Evolutionary conservation across 148 eudicot species (phyloP).

Genomic region (Amaranthus hypochondriacus): DNA sequence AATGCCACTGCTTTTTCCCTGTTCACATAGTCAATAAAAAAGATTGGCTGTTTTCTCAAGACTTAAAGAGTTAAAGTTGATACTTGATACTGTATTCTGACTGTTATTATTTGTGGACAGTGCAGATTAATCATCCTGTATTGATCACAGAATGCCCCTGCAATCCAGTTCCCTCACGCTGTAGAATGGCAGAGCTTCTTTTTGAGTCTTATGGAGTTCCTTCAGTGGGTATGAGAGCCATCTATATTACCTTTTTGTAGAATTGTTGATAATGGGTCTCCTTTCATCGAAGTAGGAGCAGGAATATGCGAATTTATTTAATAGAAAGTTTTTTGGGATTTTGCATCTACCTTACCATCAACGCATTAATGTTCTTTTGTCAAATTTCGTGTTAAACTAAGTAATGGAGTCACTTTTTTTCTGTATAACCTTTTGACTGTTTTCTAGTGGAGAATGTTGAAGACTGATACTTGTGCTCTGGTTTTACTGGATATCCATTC

Average conservation of each 20-base stretch:
- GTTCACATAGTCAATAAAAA: background rate
- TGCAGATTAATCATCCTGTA: slow-evolving; percentile 89
- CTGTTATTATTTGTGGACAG: slow-evolving; percentile 40
- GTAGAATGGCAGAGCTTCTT: slow-evolving; percentile 97
- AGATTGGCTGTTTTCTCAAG: background rate
- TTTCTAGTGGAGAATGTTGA: background rate
- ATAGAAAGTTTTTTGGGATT: background rate
- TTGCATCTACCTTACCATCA: background rate
- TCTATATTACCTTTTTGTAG: background rate
- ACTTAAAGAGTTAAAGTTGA: slow-evolving; percentile 19
- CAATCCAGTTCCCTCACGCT: slow-evolving; percentile 87
- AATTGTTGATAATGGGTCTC: background rate
- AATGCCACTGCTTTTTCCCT: no score
- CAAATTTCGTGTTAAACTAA: background rate
- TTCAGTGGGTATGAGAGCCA: slow-evolving; percentile 71
- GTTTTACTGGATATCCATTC: slow-evolving; percentile 1
- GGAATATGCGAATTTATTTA: background rate
- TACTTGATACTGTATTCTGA: slow-evolving; percentile 16
- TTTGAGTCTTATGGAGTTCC: slow-evolving; percentile 99
- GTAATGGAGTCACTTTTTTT: background rate
- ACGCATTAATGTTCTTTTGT: background rate
- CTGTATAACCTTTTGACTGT: background rate
- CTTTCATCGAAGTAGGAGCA: background rate
- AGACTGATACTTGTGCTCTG: background rate
- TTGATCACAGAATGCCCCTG: slow-evolving; percentile 91